Evolutionary conservation across 1,284 basidiomycete species (phyloP).

Genomic region (Ganoderma meredithae): DNA sequence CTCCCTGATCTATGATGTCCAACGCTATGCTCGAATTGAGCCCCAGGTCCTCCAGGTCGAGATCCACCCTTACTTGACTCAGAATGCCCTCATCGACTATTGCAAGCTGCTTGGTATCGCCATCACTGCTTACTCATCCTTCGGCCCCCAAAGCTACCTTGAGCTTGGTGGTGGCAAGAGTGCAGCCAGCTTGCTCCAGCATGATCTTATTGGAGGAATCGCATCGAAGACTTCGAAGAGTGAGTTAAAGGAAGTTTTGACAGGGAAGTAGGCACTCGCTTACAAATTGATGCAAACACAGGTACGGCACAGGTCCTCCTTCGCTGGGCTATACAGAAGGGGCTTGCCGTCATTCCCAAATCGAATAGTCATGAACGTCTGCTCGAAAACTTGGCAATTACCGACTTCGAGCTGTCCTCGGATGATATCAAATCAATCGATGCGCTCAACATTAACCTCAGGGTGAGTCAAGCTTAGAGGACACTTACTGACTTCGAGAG

Average conservation of each 20-base stretch:
- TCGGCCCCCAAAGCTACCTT: conserved; percentile 73
- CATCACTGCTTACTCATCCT: conserved; percentile 83
- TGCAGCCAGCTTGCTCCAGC: conserved; percentile 59
- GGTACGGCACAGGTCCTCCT: conserved; percentile 72
- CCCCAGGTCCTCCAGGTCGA: conserved; percentile 82
- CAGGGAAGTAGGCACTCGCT: not conserved
- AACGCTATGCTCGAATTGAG: conserved; percentile 74
- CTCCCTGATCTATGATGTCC: conserved; percentile 66
- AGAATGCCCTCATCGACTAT: conserved; percentile 67
- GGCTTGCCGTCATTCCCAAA: conserved; percentile 84
- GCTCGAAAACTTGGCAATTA: conserved; percentile 65
- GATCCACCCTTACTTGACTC: conserved; percentile 80
- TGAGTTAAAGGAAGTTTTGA: conserved; percentile 42
- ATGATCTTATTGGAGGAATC: conserved; percentile 54
- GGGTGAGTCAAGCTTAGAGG: conserved; percentile 49
- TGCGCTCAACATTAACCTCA: conserved; percentile 67
- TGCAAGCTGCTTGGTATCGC: conserved; percentile 69
- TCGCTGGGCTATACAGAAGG: conserved; percentile 81
- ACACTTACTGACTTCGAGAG: conserved; percentile 9
- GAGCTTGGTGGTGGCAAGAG: conserved; percentile 67
- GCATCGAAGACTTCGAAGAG: conserved; percentile 64
- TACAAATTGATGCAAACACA: conserved; percentile 31
- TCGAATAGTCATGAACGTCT: conserved; percentile 63
- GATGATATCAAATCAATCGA: conserved; percentile 69
- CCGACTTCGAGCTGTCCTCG: conserved; percentile 64